Conservation (phyloP, 192 early-diverging fungal genomes). For the Coemansia umbellata region DNA sequence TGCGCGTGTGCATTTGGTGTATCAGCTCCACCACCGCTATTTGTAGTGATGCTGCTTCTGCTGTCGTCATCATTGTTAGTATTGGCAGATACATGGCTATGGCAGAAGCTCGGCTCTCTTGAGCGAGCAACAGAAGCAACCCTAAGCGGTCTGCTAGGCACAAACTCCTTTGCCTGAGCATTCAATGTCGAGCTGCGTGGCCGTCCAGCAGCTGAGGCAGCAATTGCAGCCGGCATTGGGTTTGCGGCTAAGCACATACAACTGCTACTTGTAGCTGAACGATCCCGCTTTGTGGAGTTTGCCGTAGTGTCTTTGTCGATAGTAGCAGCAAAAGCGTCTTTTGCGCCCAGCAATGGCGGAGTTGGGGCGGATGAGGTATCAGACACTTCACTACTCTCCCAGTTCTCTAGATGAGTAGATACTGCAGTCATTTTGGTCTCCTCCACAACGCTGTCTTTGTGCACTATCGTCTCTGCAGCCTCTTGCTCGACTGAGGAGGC, state of each 20-base stretch:
- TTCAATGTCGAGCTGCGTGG: conserved; percentile 36
- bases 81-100: not conserved
- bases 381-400: not conserved
- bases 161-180: conserved; percentile 32
- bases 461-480: not conserved
- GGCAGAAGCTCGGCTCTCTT: conserved; percentile 1
- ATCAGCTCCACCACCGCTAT: too few relatives aligned
- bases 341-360: not conserved
- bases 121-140: not conserved
- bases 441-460: not conserved
- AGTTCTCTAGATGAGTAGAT: too few relatives aligned
- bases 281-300: not conserved
- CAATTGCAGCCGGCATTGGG: not conserved
- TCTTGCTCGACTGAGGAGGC: not conserved
- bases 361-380: not conserved
- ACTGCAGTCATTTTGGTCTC: too few relatives aligned
- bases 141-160: conserved; percentile 5
- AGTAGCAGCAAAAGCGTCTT: not conserved
- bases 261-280: not conserved
- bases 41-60: too few relatives aligned
- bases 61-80: not conserved
- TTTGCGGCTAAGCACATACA: too few relatives aligned
- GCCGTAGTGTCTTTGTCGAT: not conserved
- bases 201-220: conserved; percentile 1
- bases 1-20: too few relatives aligned